Conservation (phyloP, 805 yeast genomes). For the Yamadazyma ubonensis region DNA sequence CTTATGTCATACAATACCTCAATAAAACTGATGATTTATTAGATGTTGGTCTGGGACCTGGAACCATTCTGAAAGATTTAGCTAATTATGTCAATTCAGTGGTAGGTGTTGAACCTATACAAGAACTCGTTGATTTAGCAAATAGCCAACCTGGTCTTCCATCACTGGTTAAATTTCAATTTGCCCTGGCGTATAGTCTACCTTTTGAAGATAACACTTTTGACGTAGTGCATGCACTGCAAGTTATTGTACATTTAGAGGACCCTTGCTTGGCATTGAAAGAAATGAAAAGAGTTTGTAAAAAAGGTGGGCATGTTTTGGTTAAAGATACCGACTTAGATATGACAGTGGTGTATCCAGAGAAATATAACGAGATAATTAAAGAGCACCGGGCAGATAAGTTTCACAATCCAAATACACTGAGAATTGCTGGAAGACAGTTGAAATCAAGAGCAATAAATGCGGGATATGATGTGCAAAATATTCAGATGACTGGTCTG, state of each 20-base stretch:
- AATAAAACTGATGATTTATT: slow-evolving; percentile 26
- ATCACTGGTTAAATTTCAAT: slow-evolving; percentile 22
- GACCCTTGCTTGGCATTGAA: slow-evolving; percentile 32
- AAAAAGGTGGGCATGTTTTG: slow-evolving; percentile 33
- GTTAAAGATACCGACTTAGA: slow-evolving; percentile 30
- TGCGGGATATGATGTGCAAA: slow-evolving; percentile 19
- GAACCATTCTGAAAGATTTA: slow-evolving; percentile 36
- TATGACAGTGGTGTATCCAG: slow-evolving; percentile 20
- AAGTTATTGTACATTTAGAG: slow-evolving; percentile 36
- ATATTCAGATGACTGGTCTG: slow-evolving; percentile 15
- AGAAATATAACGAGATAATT: slow-evolving; percentile 14
- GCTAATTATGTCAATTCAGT: slow-evolving; percentile 31
- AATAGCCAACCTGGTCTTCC: slow-evolving; percentile 3
- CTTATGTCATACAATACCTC: slow-evolving; percentile 25
- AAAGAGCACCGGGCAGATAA: slow-evolving; percentile 10
- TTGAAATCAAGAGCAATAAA: slow-evolving; percentile 17
- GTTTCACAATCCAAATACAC: slow-evolving; percentile 14
- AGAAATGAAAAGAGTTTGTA: slow-evolving; percentile 37
- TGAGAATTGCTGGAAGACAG: slow-evolving; percentile 18
- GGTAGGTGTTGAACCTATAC: slow-evolving; percentile 32
- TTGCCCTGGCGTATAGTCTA: slow-evolving; percentile 30
- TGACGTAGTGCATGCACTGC: slow-evolving; percentile 41
- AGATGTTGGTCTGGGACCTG: slow-evolving; percentile 47
- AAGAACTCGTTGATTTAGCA: slow-evolving; percentile 18
- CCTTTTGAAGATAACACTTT: slow-evolving; percentile 36